Percentiles rank a stretch among this genome's conserved stretches.
These are phyloP conservation scores for Citrus mangshanensis DNA, from an alignment of 345 rosid genomes.

Conservation along the genomic window DNA sequence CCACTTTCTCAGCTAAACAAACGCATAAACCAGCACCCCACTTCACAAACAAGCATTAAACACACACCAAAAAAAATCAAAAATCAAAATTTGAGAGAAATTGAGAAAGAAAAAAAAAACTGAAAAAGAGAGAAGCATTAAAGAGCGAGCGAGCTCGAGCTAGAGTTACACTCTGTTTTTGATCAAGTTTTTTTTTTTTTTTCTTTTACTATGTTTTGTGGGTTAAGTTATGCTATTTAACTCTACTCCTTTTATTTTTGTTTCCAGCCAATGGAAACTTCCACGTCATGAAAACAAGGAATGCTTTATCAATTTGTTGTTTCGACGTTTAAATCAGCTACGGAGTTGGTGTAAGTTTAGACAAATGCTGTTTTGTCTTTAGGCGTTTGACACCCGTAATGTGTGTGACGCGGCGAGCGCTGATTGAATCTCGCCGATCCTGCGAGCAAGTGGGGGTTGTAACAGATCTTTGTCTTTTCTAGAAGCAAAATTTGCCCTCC, in stretches of 20 bases:
- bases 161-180: background rate
- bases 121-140: background rate
- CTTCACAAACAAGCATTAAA: background rate
- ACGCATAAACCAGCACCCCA: background rate
- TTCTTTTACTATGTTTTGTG: background rate
- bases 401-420: background rate
- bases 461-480: slow-evolving; percentile 14
- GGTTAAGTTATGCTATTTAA: background rate
- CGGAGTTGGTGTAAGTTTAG: background rate
- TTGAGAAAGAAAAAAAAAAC: too few species aligned
- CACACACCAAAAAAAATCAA: background rate
- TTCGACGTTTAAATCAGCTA: background rate
- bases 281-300: background rate
- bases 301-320: background rate
- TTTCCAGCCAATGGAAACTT: background rate
- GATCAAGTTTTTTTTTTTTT: background rate
- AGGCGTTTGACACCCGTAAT: background rate
- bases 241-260: background rate
- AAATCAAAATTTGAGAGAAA: background rate
- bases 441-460: background rate
- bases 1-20: slow-evolving; percentile 9
- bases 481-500: too few species aligned
- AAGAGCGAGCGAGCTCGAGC: background rate
- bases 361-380: background rate
- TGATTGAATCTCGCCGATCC: slow-evolving; percentile 4